Base-by-base conservation (phyloP, 2,329 filamentous ascomycete genomes). In the Chalaropsis thielavioides region DNA sequence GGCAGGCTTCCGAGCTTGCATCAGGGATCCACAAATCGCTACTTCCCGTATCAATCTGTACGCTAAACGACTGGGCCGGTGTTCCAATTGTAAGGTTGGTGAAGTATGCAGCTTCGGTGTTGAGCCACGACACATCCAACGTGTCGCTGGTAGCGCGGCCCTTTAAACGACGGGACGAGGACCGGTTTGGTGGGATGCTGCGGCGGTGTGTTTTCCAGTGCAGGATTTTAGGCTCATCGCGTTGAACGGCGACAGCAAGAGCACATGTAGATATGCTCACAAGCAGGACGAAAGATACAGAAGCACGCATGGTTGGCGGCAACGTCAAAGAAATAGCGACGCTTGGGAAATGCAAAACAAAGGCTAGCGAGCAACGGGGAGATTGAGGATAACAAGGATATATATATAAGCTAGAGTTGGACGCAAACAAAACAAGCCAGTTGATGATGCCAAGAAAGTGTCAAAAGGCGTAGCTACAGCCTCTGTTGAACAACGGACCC, bases 1-100 rank as follows among this genome's bases (percentile, higher is more conserved):
- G 66, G 70, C 80, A 83, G 13, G 79, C 75, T 41, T 67, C 67
- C 1, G 78, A 73, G 4, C 64, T 61, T 66, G 69, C 72, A 54
- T 73, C 72, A 15, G 80, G 78, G 46, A 86, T 78, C 84, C 84
- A 87, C 24, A 83, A 79, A 73, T 87, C 84, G 67, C 82, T 85
- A 70, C 82, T 85, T 51, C 83, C 84, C 0, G 84, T 87, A 72
- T 87, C 84, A 56, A 87, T 76, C 71, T 85, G 82, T 63, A 87
- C 73, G 1, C 77, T 79, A 49, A 87, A 67, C 3, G 78, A 72
- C 70, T 87, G 84, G 13, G 74, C 72, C 0, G 84, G 83, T 6
- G 79, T 84, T 19, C 84, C 84, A 27, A 87, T 71, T 31, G 75
- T 73, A 67, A 84, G 79, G 24, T 79, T 79, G 19, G 80, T 78